These are phyloP conservation scores for Lactarius deliciosus DNA, from an alignment of 768 basidiomycete species.

Conservation along the genomic window DNA sequence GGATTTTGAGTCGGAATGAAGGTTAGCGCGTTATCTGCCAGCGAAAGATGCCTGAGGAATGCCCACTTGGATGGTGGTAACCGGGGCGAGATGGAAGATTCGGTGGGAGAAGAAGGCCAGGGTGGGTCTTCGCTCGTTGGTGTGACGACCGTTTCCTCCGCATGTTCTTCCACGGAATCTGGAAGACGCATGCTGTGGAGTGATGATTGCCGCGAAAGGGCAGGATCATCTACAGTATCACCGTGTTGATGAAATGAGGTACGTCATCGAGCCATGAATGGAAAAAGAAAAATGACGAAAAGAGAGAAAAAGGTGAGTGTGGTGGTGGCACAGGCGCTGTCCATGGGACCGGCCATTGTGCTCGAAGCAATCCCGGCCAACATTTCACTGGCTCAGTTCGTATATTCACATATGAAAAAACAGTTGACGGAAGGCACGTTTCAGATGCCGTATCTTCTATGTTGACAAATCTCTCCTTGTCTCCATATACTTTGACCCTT, in stretches of 20 bases:
- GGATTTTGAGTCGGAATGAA: constrained; percentile 13
- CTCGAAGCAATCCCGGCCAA: too few relatives aligned
- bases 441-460: constrained; percentile 33
- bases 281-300: constrained; percentile 49
- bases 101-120: too few relatives aligned
- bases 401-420: constrained; percentile 61
- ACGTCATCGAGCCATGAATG: constrained; percentile 76
- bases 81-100: too few relatives aligned
- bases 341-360: neutral
- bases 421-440: constrained; percentile 62
- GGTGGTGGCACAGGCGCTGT: constrained; percentile 30
- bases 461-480: constrained; percentile 38
- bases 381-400: neutral
- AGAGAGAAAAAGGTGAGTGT: constrained; percentile 30
- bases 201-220: constrained; percentile 26
- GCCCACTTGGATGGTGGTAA: too few relatives aligned
- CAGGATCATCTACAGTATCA: constrained; percentile 72
- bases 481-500: neutral
- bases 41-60: constrained; percentile 28
- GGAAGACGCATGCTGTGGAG: too few relatives aligned
- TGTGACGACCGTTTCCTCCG: too few relatives aligned
- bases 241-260: constrained; percentile 68
- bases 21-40: too few relatives aligned
- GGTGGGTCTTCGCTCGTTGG: too few relatives aligned
- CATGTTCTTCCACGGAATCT: too few relatives aligned